phyloP scores from a whole-genome alignment of 2,329 filamentous ascomycete species.

The Alternaria atra region DNA sequence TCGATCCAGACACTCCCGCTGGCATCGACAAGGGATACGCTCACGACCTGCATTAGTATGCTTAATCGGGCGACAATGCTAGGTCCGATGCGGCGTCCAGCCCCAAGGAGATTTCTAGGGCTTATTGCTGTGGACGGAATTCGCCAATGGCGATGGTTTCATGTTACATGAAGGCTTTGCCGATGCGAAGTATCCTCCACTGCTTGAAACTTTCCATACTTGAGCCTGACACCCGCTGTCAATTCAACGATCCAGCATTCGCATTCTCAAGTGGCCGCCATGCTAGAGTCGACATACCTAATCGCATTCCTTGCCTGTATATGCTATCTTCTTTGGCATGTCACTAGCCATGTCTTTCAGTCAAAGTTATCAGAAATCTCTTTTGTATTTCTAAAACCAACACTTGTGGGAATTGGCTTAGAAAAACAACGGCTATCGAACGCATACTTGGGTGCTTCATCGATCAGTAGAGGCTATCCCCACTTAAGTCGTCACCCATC shows the following conservation, averaged over 20 bases:
- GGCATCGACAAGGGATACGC: background rate
- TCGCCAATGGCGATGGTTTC: background rate
- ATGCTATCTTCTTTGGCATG: background rate
- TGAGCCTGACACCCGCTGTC: background rate
- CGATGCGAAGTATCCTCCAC: background rate
- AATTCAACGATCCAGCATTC: background rate
- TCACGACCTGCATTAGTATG: background rate
- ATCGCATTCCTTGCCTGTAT: background rate
- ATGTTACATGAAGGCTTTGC: background rate
- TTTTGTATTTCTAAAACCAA: background rate
- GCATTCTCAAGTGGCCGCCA: background rate
- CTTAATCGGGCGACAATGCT: background rate
- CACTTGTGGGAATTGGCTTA: background rate
- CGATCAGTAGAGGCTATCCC: background rate
- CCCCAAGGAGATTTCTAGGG: background rate
- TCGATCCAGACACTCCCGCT: background rate
- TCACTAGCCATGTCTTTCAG: background rate
- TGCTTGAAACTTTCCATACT: no score
- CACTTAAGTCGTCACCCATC: background rate
- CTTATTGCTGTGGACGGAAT: background rate
- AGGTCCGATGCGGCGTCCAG: background rate
- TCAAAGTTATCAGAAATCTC: background rate
- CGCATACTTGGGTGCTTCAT: background rate
- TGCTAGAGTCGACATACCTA: background rate
- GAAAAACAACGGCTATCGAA: background rate